Percentiles rank a stretch among this genome's conserved stretches.
These are phyloP conservation scores for Penicillium hesseltinei DNA, from an alignment of 2,329 filamentous ascomycete species.

Conservation along the genomic window DNA sequence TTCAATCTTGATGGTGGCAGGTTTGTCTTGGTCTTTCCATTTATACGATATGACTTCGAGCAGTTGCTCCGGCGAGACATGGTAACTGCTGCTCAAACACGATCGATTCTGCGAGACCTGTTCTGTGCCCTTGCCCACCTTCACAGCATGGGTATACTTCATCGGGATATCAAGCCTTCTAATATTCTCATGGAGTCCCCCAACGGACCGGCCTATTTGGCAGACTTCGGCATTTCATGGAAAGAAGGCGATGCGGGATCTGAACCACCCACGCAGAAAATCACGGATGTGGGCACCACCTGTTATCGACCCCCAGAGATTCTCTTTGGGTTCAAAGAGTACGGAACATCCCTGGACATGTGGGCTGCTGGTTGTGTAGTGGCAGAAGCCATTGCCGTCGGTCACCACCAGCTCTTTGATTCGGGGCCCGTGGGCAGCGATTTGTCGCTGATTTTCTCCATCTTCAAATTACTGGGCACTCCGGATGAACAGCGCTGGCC, in stretches of 20 bases:
- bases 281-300: slow-evolving; percentile 90
- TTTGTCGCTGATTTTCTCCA: slow-evolving; percentile 82
- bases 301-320: slow-evolving; percentile 88
- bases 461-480: slow-evolving; percentile 88
- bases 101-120: slow-evolving; percentile 61
- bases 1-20: slow-evolving; percentile 68
- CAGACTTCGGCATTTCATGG: slow-evolving; percentile 94
- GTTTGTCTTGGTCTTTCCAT: slow-evolving; percentile 82
- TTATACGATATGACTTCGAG: slow-evolving; percentile 70
- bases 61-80: slow-evolving; percentile 58
- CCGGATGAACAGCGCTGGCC: slow-evolving; percentile 81
- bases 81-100: slow-evolving; percentile 42
- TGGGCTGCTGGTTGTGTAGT: slow-evolving; percentile 86
- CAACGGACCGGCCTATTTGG: slow-evolving; percentile 71
- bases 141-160: slow-evolving; percentile 75
- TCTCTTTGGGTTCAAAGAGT: slow-evolving; percentile 76
- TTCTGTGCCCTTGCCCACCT: slow-evolving; percentile 70
- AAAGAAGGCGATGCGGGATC: slow-evolving; percentile 56
- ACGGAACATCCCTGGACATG: slow-evolving; percentile 73
- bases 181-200: slow-evolving; percentile 72
- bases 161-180: slow-evolving; percentile 91
- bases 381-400: slow-evolving; percentile 65
- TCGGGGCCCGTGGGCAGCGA: slow-evolving; percentile 90
- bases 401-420: slow-evolving; percentile 70
- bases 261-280: slow-evolving; percentile 68